These are phyloP conservation scores for Agroathelia rolfsii DNA, from an alignment of 1,284 basidiomycete species.

Conservation along the genomic window DNA sequence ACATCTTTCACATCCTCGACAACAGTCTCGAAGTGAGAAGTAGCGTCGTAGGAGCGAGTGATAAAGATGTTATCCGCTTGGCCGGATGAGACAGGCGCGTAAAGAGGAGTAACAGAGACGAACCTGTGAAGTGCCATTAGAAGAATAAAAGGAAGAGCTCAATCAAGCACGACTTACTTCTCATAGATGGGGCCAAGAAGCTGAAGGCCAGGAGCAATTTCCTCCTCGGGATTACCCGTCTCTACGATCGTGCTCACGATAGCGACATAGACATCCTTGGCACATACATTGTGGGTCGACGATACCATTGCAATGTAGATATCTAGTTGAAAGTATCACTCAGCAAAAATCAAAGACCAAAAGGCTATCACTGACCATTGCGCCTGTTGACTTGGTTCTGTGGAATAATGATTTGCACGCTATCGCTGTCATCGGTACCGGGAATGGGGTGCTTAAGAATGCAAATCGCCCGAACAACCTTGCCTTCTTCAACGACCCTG, in stretches of 20 bases:
- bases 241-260: slow-evolving; percentile 99
- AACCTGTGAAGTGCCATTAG: slow-evolving; percentile 48
- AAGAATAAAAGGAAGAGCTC: slow-evolving; percentile 3
- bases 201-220: slow-evolving; percentile 86
- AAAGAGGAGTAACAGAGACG: slow-evolving; percentile 81
- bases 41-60: slow-evolving; percentile 96
- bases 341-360: slow-evolving; percentile 8
- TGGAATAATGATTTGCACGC: slow-evolving; percentile 95
- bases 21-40: slow-evolving; percentile 97
- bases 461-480: slow-evolving; percentile 96
- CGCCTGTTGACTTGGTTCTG: slow-evolving; percentile 95
- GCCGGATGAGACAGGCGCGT: slow-evolving; percentile 82
- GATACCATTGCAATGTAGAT: slow-evolving; percentile 99
- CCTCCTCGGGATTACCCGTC: slow-evolving; percentile 86
- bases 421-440: slow-evolving; percentile 92
- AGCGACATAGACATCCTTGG: slow-evolving; percentile 90
- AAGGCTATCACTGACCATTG: slow-evolving; percentile 60
- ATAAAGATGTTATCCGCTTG: slow-evolving; percentile 86
- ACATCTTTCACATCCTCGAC: slow-evolving; percentile 92
- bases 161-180: slow-evolving; percentile 53
- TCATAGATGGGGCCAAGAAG: slow-evolving; percentile 91
- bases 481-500: slow-evolving; percentile 85
- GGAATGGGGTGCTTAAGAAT: slow-evolving; percentile 98
- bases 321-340: slow-evolving; percentile 41
- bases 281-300: slow-evolving; percentile 93